Base-by-base conservation (phyloP, 768 basidiomycete species). In the Russula compacta region DNA sequence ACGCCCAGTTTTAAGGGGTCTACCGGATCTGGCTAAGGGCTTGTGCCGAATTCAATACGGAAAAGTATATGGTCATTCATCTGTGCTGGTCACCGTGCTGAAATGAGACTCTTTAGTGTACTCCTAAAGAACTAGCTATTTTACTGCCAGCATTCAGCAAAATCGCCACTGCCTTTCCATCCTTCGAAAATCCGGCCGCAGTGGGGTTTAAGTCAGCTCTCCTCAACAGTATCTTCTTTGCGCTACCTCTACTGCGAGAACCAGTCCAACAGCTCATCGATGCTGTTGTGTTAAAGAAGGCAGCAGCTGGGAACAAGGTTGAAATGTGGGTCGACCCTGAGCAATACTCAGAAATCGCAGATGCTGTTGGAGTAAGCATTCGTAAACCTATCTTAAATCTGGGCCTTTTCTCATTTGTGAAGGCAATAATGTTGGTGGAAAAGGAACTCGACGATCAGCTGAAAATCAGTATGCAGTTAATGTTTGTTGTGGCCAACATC, bases 11-110 rank as follows among this genome's bases (percentile, higher is more conserved):
- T 75, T 95, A 58, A 84, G 75, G 69, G 81, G 81, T 38, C 77
- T 93, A n/a, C 93, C 94, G 0, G 94, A 98, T 70, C 81, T 98
- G 49, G 84, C 88, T 0, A 87, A 82, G 69, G 95, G 95, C 0
- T 74, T 98, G 15, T 87, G 85, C 62, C 78, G 93, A 35, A 88
- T 98, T 36, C 92, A 95, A 69, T 95, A 95, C 67, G 89, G 92
- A 50, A 89, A 92, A 76, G 92, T 92, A 65, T 65, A 76, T 63
- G 32, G 44, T n/a, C 21, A 21, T 32, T 24, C 33, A 32, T 46
- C 46, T 49, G 19, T 49, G 12, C 19, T 49, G 42, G 42, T 24
- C 17, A 32, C 21, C 7, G 17, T 50, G 24, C 49, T 59, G 36
- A 62, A 2, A 12, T 38, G 35, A 3, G 4, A 29, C 8, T 50